Evolutionary conservation across 768 basidiomycete genomes (phyloP).

Genomic region (Lentinula sp.): DNA sequence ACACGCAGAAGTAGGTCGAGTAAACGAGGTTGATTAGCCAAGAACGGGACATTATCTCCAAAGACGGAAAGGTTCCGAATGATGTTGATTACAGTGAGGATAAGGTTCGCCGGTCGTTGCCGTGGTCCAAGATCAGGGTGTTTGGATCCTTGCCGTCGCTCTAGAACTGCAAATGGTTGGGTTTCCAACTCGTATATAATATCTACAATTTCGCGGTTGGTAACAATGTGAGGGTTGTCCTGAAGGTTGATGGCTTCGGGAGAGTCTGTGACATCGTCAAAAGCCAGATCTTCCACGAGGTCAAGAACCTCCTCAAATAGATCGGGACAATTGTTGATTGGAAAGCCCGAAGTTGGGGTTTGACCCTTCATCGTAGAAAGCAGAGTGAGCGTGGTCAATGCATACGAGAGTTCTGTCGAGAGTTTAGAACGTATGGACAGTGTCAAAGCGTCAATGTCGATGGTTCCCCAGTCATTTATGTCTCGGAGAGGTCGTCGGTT

Average conservation of each 20-base stretch:
- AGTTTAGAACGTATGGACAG: slow-evolving; percentile 88
- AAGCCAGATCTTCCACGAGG: slow-evolving; percentile 77
- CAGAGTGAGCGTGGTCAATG: slow-evolving; percentile 79
- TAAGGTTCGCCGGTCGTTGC: slow-evolving; percentile 62
- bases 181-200: slow-evolving; percentile 51
- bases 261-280: slow-evolving; percentile 40
- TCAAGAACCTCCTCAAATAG: slow-evolving; percentile 85
- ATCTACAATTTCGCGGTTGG: slow-evolving; percentile 62
- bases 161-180: slow-evolving; percentile 54
- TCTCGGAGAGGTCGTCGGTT: slow-evolving; percentile 58
- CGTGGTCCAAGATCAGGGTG: slow-evolving; percentile 47
- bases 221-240: slow-evolving; percentile 37
- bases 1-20: slow-evolving; percentile 65
- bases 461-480: slow-evolving; percentile 79
- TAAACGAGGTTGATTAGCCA: slow-evolving; percentile 60
- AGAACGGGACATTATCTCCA: slow-evolving; percentile 60
- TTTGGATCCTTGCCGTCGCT: slow-evolving; percentile 41
- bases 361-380: slow-evolving; percentile 73
- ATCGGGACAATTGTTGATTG: slow-evolving; percentile 69
- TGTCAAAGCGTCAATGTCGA: slow-evolving; percentile 91
- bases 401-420: slow-evolving; percentile 81
- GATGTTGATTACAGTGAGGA: slow-evolving; percentile 70
- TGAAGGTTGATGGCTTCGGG: slow-evolving; percentile 15
- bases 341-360: slow-evolving; percentile 63
- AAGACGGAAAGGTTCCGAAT: slow-evolving; percentile 82